Evolutionary conservation across 1,284 basidiomycete genomes (phyloP).

Genomic region (Moniliella sp.): DNA sequence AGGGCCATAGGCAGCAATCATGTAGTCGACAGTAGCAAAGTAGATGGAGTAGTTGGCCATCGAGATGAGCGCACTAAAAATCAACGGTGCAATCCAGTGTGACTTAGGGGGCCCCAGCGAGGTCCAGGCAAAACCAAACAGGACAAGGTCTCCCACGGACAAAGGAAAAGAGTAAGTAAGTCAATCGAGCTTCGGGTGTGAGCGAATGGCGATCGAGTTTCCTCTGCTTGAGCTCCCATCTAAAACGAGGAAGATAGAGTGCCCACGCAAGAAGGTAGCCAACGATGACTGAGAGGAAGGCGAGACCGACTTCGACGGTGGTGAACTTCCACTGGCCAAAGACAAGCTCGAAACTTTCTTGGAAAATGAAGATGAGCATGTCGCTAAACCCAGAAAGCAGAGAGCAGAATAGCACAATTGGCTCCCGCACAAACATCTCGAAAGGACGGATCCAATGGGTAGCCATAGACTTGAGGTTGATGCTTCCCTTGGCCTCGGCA

Average conservation of each 20-base stretch:
- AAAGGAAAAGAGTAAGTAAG: slow-evolving; percentile 34
- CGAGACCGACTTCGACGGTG: slow-evolving; percentile 25
- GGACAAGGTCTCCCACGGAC: slow-evolving; percentile 35
- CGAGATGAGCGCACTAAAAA: slow-evolving; percentile 35
- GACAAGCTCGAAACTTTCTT: slow-evolving; percentile 35
- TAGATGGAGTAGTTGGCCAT: slow-evolving; percentile 12
- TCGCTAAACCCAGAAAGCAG: slow-evolving; percentile 33
- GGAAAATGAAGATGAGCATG: slow-evolving; percentile 35
- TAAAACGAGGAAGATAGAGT: slow-evolving; percentile 33
- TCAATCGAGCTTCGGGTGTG: slow-evolving; percentile 35
- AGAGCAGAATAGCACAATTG: slow-evolving; percentile 36
- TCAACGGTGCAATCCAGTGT: slow-evolving; percentile 37
- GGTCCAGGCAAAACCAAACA: slow-evolving; percentile 37
- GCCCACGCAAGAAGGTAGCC: slow-evolving; percentile 35
- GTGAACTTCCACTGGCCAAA: slow-evolving; percentile 36
- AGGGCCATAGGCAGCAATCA: no score
- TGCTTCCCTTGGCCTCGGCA: slow-evolving; percentile 29
- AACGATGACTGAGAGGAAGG: slow-evolving; percentile 35
- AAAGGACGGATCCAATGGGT: slow-evolving; percentile 34
- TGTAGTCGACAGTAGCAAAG: neutral
- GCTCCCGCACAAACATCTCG: slow-evolving; percentile 34
- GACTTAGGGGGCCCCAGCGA: slow-evolving; percentile 28
- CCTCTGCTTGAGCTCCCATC: no score
- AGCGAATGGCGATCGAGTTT: no score
- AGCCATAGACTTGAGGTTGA: slow-evolving; percentile 31